Percentiles rank a stretch among this genome's conserved stretches.
phyloP scores from a whole-genome alignment of 1,284 basidiomycete genomes.

The Tranzscheliella williamsii region DNA sequence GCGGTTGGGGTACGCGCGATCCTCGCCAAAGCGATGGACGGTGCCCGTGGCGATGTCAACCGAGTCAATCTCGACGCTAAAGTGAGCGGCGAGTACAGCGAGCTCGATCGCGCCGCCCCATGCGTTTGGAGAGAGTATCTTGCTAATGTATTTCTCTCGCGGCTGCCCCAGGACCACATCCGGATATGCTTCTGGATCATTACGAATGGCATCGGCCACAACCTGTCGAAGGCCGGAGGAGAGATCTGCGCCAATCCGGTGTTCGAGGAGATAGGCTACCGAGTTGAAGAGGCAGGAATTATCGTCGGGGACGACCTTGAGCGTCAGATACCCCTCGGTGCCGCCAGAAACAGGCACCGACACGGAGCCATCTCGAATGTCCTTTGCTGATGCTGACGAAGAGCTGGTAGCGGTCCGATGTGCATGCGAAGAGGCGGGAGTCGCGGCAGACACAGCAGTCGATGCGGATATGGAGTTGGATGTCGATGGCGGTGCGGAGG shows the following conservation, averaged over 20 bases:
- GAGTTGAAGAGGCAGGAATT: conserved; percentile 50
- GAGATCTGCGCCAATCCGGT: conserved; percentile 8
- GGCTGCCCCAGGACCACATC: conserved; percentile 41
- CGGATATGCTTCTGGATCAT: conserved; percentile 18
- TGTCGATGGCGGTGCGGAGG: neutral
- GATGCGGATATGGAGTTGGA: neutral
- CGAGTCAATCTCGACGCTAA: conserved; percentile 26
- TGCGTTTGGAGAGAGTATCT: conserved; percentile 12
- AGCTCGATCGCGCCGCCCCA: conserved; percentile 53
- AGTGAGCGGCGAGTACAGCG: conserved; percentile 28
- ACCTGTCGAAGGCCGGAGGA: conserved; percentile 16
- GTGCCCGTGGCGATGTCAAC: conserved; percentile 39
- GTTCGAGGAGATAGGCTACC: conserved; percentile 18
- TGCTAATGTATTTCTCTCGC: conserved; percentile 21
- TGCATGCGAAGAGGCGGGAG: neutral
- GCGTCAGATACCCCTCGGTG: conserved; percentile 5
- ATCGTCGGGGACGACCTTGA: conserved; percentile 47
- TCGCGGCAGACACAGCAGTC: neutral
- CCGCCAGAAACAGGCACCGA: conserved; percentile 5
- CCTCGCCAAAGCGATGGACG: conserved; percentile 42
- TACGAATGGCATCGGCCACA: conserved; percentile 23
- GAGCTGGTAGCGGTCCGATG: neutral
- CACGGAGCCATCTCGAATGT: conserved; percentile 15
- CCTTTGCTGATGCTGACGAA: conserved; percentile 1
- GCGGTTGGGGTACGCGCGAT: conserved; percentile 13